phyloP scores from a whole-genome alignment of 306 rosid species.

The Leucaena leucocephala region DNA sequence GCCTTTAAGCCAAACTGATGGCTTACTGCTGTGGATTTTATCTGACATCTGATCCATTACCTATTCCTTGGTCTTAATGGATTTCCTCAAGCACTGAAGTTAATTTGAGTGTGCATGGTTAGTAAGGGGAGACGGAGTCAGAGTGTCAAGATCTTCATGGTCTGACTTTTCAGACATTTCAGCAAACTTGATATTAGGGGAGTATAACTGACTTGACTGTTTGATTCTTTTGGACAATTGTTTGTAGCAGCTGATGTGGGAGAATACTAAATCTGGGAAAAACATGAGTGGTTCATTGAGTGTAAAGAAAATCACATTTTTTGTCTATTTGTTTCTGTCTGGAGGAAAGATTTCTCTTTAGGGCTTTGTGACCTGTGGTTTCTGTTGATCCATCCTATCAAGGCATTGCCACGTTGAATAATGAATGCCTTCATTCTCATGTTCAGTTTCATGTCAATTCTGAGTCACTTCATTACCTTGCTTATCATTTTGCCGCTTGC shows the following conservation, averaged over 20 bases:
- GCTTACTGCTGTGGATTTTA: background rate
- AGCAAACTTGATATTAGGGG: background rate
- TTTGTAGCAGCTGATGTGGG: background rate
- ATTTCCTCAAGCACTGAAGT: background rate
- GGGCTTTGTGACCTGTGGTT: constrained; percentile 8
- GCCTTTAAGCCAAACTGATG: background rate
- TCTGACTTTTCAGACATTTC: background rate
- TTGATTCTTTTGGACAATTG: constrained; percentile 4
- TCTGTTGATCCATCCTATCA: background rate
- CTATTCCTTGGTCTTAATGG: background rate
- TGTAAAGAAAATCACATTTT: background rate
- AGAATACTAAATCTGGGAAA: background rate
- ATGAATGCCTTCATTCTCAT: background rate
- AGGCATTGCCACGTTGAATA: background rate
- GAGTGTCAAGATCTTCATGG: background rate
- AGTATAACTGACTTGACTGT: background rate
- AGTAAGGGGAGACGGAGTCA: background rate
- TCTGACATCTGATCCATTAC: background rate
- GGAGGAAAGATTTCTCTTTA: constrained; percentile 1
- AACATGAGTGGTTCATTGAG: background rate
- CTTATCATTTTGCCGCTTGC: background rate
- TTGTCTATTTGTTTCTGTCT: constrained; percentile 12
- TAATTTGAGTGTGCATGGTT: background rate
- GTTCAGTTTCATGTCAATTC: background rate
- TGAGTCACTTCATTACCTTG: background rate